Evolutionary conservation across 192 early-diverging fungal species (phyloP).

Genomic region (Bifiguratus adelaidae): DNA sequence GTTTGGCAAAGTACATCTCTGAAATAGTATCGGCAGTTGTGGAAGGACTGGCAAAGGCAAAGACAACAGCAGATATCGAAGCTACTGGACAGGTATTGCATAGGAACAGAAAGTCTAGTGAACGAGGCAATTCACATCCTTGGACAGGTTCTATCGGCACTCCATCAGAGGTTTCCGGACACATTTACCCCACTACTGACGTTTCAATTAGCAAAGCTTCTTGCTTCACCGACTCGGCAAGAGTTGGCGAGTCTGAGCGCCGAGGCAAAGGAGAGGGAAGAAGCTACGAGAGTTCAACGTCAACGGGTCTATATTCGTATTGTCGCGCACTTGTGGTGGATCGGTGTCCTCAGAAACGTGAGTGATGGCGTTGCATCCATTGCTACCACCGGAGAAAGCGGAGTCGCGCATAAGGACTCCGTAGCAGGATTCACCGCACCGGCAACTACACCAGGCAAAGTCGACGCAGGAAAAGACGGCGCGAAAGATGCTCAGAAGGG

Average conservation of each 20-base stretch:
- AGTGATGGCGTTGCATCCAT: constrained; percentile 45
- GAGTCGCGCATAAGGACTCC: constrained; percentile 29
- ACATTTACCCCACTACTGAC: constrained; percentile 66
- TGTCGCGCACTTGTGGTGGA: constrained; percentile 73
- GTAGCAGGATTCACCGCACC: constrained; percentile 30
- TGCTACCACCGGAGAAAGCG: constrained; percentile 21
- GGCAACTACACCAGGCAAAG: constrained; percentile 9
- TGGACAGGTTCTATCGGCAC: constrained; percentile 51
- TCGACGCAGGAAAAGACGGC: constrained; percentile 12
- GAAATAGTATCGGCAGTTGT: constrained; percentile 80
- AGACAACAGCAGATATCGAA: constrained; percentile 58
- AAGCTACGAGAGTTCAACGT: constrained; percentile 49
- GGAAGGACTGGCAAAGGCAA: constrained; percentile 65
- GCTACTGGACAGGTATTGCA: constrained; percentile 64
- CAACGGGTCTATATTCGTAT: constrained; percentile 62
- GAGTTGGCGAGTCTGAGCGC: constrained; percentile 44
- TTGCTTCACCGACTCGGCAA: constrained; percentile 49
- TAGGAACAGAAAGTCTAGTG: neutral
- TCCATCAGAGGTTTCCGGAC: constrained; percentile 86
- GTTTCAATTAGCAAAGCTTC: constrained; percentile 45
- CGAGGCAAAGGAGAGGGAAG: constrained; percentile 86
- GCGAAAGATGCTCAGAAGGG: constrained; percentile 7
- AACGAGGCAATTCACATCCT: neutral
- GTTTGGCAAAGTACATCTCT: constrained; percentile 94
- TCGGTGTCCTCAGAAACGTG: constrained; percentile 57